Base-by-base conservation (phyloP, 768 basidiomycete species). In the Leccinum longicurvipes region DNA sequence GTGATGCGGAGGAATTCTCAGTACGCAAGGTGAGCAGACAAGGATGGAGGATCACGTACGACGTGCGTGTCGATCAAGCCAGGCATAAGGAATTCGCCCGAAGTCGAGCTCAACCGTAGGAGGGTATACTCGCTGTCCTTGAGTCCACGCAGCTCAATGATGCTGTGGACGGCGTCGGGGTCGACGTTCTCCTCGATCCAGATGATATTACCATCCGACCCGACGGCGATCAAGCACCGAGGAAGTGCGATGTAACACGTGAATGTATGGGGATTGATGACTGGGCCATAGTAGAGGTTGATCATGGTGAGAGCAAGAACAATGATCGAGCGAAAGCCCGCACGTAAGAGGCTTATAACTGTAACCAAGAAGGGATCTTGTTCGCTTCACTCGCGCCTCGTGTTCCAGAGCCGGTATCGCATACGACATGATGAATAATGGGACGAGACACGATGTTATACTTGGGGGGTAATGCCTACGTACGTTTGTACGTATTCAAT, bases 41-140 rank as follows among this genome's bases (percentile, higher is more conserved):
- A 2, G 42, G n/a, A 11, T 3, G 5, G 10, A 1, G n/a, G 17
- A 9, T 2, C 2, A 72, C 86, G 68, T 67, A 93, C 93, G 27
- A 90, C 90, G 72, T 94, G 93, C 7, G 93, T 93, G 75, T 96
- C 93, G 51, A 94, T 77, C 67, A 95, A 84, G 6, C 93, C 93
- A 12, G 93, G 93, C 67, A 91, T 82, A 47, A 95, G 61, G 64
- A 93, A 93, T 62, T 84, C 77, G 3, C 82, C 81, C 2, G 76
- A 67, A n/a, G 65, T 31, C 12, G 23, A n/a, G 28, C 29, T 71
- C 49, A 83, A 70, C 17, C 58, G 54, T 12, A 77, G 63, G 2
- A 83, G 67, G 3, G 25, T 41, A 50, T 49, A 57, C 25, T 57
- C 58, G 12, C 65, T 63, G 23, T 80, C 73, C 9, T 70, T 42